Percentiles rank a stretch among this genome's conserved stretches.
Conservation (phyloP, 768 basidiomycete genomes). For the Lyophyllum shimeji region DNA sequence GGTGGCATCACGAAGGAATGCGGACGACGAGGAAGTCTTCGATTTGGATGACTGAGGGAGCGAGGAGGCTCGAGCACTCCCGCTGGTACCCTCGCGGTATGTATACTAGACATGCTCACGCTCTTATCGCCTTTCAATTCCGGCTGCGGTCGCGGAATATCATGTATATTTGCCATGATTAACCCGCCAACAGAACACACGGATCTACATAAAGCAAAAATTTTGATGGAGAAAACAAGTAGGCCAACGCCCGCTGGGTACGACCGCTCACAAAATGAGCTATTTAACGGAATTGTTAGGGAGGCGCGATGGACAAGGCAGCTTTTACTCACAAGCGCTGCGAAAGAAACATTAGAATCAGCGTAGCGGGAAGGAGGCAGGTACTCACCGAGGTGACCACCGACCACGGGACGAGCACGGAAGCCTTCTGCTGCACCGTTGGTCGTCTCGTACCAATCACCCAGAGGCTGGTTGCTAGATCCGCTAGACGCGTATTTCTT, state of each 20-base stretch:
- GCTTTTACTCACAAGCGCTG: conserved; percentile 16
- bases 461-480: conserved; percentile 36
- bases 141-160: no score
- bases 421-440: conserved; percentile 49
- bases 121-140: neutral
- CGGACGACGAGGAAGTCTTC: conserved; percentile 57
- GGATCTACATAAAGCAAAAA: no score
- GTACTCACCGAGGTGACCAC: conserved; percentile 48
- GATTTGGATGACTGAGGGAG: conserved; percentile 48
- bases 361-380: neutral
- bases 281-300: neutral
- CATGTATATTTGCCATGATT: no score
- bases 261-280: conserved; percentile 9
- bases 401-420: conserved; percentile 57
- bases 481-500: conserved; percentile 50
- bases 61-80: neutral
- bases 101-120: neutral
- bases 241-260: neutral
- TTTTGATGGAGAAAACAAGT: no score
- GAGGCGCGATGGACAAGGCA: neutral
- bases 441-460: conserved; percentile 59
- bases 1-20: conserved; percentile 28
- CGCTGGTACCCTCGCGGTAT: neutral
- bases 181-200: no score
- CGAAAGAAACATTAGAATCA: conserved; percentile 11